A percentile compares a stretch with the other conserved stretches of the same genome.
These are phyloP conservation scores for Paramecium bursaria DNA, from an alignment of 73 alveolate species.

Conservation along the genomic window DNA sequence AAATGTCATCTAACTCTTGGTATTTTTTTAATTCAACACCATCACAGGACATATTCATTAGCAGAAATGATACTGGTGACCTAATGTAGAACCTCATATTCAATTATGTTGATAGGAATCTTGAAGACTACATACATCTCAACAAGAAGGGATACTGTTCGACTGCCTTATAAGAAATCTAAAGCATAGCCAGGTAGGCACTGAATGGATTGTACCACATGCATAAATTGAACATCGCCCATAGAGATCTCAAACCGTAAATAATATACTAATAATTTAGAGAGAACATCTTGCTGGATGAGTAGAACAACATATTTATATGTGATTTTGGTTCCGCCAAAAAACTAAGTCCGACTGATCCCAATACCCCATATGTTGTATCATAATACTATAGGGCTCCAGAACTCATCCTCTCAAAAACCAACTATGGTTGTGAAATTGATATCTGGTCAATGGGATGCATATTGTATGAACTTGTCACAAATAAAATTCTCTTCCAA, in stretches of 20 bases:
- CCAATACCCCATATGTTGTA: conserved; percentile 88
- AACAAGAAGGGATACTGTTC: conserved; percentile 22
- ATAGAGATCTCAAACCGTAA: conserved; percentile 83
- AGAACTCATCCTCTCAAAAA: conserved; percentile 80
- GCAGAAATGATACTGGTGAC: conserved; percentile 88
- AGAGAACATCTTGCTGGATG: conserved; percentile 38
- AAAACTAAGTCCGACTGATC: conserved; percentile 47
- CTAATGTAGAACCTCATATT: conserved; percentile 90
- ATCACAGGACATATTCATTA: conserved; percentile 79
- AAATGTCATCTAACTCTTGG: conserved; percentile 85
- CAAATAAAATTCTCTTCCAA: conserved; percentile 60
- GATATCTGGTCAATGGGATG: conserved; percentile 97
- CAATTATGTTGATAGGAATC: conserved; percentile 83
- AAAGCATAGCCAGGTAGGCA: conserved; percentile 64
- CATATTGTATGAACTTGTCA: conserved; percentile 84
- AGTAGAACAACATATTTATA: conserved; percentile 67
- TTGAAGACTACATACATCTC: conserved; percentile 78
- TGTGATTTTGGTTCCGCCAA: conserved; percentile 91
- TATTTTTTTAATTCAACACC: conserved; percentile 28
- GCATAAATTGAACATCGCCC: conserved; percentile 67
- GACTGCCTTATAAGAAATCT: conserved; percentile 64
- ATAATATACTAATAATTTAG: conserved; percentile 62
- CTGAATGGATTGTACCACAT: conserved; percentile 68
- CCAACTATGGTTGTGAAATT: conserved; percentile 74
- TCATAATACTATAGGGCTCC: conserved; percentile 90